Evolutionary conservation across 192 early-diverging fungal species (phyloP), one percentile per base, ranked within the genome.

Genomic region (Linnemannia schmuckeri): DNA sequence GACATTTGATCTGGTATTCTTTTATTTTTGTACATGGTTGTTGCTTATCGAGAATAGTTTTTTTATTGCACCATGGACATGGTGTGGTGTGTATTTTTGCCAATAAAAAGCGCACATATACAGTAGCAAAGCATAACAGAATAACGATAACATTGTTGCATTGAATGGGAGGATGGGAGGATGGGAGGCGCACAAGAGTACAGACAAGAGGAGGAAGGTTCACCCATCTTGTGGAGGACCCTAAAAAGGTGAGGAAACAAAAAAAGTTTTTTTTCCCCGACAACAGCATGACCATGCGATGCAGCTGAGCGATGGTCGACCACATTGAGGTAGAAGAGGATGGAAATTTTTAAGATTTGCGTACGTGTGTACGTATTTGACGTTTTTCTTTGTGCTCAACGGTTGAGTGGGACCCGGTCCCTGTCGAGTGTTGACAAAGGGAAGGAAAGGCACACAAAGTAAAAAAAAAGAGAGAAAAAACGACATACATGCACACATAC

Each of bases 1-100:
- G 77, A 79, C 70, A 89, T 85, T 57, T 89, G 57, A 88, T 66
- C 61, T 66, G 33, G 38, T 22, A 66, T 6, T 10, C 24, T 49
- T 55, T 38, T 10, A 15, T 75, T 33, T 46, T 46, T 46, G 44
- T 46, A 0, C 35, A 20, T 24, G 33, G 17, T 40, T 42, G 10
- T 42, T 42, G 35, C 20, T n/a, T 71, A 41, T 41, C 15, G 10
- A 24, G 69, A 70, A 71, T 71, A 33, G 9, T 15, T 33, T 15
- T 15, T 61, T 27, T 57, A 2, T 30, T 33, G 30, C 30, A 30
- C 61, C 61, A 66, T 66, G 24, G 55, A 13, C 27, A 63, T 63
- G n/a, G 61, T 33, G 33, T 33, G 27, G 27, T 35, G 20, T 33
- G 1, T 46, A 46, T 46, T 46, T 46, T 46, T 46, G 30, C 61